A percentile compares a stretch with the other conserved stretches of the same genome.
These are phyloP conservation scores for Mikania micrantha DNA, from an alignment of 129 eudicot species.

Conservation along the genomic window DNA sequence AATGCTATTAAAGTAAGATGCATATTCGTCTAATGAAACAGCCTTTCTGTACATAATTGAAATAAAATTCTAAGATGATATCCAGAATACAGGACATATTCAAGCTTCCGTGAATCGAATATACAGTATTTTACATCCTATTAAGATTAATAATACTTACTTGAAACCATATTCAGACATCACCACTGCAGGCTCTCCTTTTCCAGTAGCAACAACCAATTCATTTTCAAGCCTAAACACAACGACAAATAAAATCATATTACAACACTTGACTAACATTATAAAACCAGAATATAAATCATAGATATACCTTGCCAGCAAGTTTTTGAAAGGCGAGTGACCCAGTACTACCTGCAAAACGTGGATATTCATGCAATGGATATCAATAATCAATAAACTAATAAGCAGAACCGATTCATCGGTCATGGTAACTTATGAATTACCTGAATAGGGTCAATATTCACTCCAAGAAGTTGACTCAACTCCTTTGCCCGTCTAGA, in stretches of 20 bases:
- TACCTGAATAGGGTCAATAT: constrained; percentile 55
- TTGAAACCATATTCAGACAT: constrained; percentile 71
- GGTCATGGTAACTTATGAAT: neutral
- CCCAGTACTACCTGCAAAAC: constrained; percentile 55
- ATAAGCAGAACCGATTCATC: neutral
- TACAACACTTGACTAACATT: constrained; percentile 6
- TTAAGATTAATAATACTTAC: constrained; percentile 28
- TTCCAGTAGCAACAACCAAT: constrained; percentile 57
- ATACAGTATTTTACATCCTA: neutral
- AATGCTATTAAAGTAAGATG: constrained; percentile 42
- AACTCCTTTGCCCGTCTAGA: constrained; percentile 52
- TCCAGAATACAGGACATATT: constrained; percentile 1
- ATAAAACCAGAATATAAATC: neutral
- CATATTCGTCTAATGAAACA: constrained; percentile 53
- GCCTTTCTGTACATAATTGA: constrained; percentile 40
- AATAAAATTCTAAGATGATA: constrained; percentile 11
- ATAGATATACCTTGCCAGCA: constrained; percentile 43
- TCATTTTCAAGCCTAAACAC: constrained; percentile 51
- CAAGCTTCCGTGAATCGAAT: neutral
- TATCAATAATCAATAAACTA: neutral
- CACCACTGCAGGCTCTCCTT: constrained; percentile 66
- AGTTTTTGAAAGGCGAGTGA: constrained; percentile 49
- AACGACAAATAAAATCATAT: neutral
- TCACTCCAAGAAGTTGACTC: constrained; percentile 55
- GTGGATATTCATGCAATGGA: neutral